Base-by-base conservation (phyloP, 2,329 filamentous ascomycete species). In the Dothideomycetidae sp. region DNA sequence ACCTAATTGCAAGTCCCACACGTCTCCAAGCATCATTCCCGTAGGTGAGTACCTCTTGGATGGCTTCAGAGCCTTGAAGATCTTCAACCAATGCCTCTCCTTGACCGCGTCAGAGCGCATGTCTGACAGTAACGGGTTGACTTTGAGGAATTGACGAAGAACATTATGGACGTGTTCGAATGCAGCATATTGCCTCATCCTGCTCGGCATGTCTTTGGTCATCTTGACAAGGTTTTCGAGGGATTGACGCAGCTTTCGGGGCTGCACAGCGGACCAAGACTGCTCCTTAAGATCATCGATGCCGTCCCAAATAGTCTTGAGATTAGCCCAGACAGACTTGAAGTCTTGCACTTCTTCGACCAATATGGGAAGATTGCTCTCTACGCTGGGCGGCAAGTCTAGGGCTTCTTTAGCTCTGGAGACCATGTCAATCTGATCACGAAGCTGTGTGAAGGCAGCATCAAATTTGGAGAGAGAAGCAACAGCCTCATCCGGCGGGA, bases 171-270 rank as follows among this genome's bases (percentile, higher is more conserved):
- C 85, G 53, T 98, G 88, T 59, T 98, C 92, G 55, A 98, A 99
- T n/a, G 92, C 92, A 49, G 92, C 88, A 58, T 99, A 99, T 54
- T 98, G 92, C 43, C 92, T 78, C 88, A 98, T 96, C 42, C 90
- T 78, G 59, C 85, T 93, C 0, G 92, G 90, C 90, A 98, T 96
- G 45, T 96, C 88, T 62, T 93, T 96, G 23, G 86, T 96, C 72
- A 93, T 93, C 66, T 93, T 93, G 57, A 96, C 83, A 37, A 96
- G 71, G 33, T 80, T 78, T 53, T 98, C 88, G 35, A 99, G 78
- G 44, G 83, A 81, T 49, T 81, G 74, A 26, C 90, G 76, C 41
- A 98, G 75, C 62, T 96, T 98, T 45, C 90, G 75, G 5, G 92
- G 88, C 54, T 96, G 85, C 1, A 98, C 81, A 52, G 83, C 93